Conservation (phyloP, 1,139 yeast species). For the Blastobotrys indianensis region DNA sequence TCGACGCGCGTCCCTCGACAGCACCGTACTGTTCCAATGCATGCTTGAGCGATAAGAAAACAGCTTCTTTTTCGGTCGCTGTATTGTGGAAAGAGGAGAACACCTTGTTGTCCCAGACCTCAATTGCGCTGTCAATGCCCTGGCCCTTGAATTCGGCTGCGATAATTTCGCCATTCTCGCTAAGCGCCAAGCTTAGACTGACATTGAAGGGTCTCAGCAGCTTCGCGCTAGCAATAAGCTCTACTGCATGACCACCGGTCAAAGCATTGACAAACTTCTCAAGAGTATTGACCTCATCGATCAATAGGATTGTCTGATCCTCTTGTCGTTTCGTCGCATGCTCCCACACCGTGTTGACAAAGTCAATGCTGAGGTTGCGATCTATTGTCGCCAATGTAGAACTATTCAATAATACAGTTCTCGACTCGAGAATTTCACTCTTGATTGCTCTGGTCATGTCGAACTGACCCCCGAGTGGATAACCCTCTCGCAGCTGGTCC, state of each 20-base stretch:
- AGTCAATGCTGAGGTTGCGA: conserved; percentile 22
- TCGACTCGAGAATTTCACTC: conserved; percentile 1
- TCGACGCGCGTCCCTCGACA: neutral
- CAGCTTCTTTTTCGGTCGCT: conserved; percentile 1
- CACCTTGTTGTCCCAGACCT: conserved; percentile 2
- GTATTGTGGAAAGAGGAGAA: conserved; percentile 1
- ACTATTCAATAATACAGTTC: conserved; percentile 3
- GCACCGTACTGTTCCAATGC: neutral
- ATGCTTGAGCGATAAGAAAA: conserved; percentile 2
- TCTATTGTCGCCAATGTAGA: conserved; percentile 3
- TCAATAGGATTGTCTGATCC: conserved; percentile 31
- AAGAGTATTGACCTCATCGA: conserved; percentile 17
- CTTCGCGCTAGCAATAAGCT: conserved; percentile 1
- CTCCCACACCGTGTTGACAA: conserved; percentile 31
- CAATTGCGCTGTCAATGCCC: neutral
- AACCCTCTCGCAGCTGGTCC: neutral
- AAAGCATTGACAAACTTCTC: conserved; percentile 4
- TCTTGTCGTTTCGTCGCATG: conserved; percentile 35
- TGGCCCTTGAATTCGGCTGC: conserved; percentile 4
- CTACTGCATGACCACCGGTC: conserved; percentile 4
- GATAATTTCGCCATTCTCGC: conserved; percentile 1
- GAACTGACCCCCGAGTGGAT: neutral
- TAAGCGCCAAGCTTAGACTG: conserved; percentile 6
- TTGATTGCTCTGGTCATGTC: neutral
- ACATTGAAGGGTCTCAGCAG: conserved; percentile 4